These are phyloP conservation scores for Diaporthe ilicicola DNA, from an alignment of 2,329 filamentous ascomycete genomes.

Conservation along the genomic window DNA sequence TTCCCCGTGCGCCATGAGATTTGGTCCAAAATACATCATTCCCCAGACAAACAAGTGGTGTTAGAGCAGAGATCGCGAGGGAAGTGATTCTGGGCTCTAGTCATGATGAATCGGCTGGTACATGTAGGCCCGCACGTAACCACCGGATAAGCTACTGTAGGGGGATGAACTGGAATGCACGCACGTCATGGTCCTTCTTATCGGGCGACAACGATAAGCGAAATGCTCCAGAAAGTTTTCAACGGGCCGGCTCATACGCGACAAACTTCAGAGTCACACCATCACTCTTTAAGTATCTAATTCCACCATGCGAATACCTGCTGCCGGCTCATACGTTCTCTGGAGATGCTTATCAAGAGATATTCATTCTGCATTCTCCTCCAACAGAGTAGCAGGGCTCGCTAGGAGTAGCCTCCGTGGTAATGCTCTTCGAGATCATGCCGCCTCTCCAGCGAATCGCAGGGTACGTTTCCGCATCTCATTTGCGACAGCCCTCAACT, in stretches of 20 bases:
- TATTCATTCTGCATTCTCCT: neutral
- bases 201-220: conserved; percentile 5
- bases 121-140: too few species aligned
- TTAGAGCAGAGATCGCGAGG: neutral
- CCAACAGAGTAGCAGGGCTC: neutral
- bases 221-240: neutral
- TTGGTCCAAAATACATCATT: neutral
- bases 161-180: neutral
- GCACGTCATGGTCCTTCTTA: conserved; percentile 6
- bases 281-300: neutral
- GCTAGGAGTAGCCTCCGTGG: conserved; percentile 15
- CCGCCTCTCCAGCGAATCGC: conserved; percentile 3
- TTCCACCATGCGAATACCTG: conserved; percentile 43
- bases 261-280: neutral
- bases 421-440: neutral
- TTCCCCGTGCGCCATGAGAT: neutral
- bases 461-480: conserved; percentile 3
- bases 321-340: conserved; percentile 43
- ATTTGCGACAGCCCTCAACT: neutral
- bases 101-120: neutral
- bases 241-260: neutral
- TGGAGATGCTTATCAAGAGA: conserved; percentile 41
- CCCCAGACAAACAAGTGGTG: neutral
- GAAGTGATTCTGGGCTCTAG: neutral
- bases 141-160: neutral